Conservation (phyloP, 345 rosid genomes). For the Kernera saxatilis region DNA sequence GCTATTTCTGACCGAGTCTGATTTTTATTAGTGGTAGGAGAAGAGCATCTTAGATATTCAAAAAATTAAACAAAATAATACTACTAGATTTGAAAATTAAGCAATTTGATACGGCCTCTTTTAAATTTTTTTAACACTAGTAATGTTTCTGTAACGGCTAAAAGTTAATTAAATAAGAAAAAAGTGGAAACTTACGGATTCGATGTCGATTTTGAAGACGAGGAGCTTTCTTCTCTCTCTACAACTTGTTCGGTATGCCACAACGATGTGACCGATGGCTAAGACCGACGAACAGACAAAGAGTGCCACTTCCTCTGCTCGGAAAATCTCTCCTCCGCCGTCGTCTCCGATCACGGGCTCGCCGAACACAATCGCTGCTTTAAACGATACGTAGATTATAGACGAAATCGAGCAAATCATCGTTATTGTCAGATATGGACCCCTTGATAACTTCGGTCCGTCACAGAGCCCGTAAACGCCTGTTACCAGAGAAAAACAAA, state of each 20-base stretch:
- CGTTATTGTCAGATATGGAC: constrained; percentile 78
- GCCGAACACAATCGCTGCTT: constrained; percentile 65
- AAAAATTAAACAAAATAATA: not conserved
- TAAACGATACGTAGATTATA: constrained; percentile 59
- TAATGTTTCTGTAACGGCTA: constrained; percentile 24
- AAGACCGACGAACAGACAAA: constrained; percentile 58
- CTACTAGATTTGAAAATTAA: constrained; percentile 10
- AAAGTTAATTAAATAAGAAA: not conserved
- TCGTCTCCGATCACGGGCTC: constrained; percentile 24
- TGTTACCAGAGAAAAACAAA: not conserved
- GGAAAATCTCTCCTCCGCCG: constrained; percentile 28
- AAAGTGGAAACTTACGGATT: constrained; percentile 63
- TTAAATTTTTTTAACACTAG: not conserved
- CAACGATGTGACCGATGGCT: constrained; percentile 73
- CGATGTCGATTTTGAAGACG: constrained; percentile 91
- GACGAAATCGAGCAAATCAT: constrained; percentile 64
- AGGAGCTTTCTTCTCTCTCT: constrained; percentile 84
- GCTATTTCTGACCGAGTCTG: constrained; percentile 30
- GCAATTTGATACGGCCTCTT: not conserved
- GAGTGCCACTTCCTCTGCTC: constrained; percentile 63
- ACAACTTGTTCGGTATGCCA: constrained; percentile 85
- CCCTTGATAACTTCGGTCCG: constrained; percentile 69
- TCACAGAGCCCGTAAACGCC: constrained; percentile 89
- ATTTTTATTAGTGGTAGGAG: not conserved
- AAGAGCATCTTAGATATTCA: constrained; percentile 4